phyloP scores from a whole-genome alignment of 345 rosid genomes.

The Mercurialis annua region DNA sequence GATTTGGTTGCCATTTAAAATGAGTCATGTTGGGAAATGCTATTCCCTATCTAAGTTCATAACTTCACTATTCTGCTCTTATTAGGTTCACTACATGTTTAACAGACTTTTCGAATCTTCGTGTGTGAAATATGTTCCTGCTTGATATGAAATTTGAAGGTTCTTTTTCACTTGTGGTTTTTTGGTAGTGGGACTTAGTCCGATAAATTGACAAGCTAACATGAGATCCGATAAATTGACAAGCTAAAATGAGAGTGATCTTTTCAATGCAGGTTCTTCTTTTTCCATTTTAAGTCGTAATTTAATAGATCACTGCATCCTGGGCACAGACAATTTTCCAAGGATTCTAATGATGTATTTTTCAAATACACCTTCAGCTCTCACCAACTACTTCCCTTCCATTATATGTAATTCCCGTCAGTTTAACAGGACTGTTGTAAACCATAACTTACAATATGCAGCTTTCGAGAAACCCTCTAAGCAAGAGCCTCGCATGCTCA shows the following conservation, averaged over 20 bases:
- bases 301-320: constrained; percentile 69
- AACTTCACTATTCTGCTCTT: neutral
- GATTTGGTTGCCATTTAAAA: neutral
- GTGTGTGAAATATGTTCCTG: neutral
- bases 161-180: neutral
- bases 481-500: constrained; percentile 40
- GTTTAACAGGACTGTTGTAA: constrained; percentile 60
- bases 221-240: neutral
- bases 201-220: neutral
- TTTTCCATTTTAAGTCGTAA: constrained; percentile 67
- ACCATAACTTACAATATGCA: constrained; percentile 60
- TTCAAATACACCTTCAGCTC: constrained; percentile 70
- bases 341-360: constrained; percentile 89
- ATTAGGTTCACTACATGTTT: neutral
- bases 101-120: neutral
- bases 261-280: constrained; percentile 60
- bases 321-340: constrained; percentile 88
- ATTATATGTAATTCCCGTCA: constrained; percentile 66
- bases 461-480: constrained; percentile 43
- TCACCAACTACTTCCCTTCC: constrained; percentile 75
- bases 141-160: neutral
- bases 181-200: neutral
- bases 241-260: neutral
- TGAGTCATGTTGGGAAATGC: neutral
- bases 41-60: neutral